Base-by-base conservation (phyloP, 441 rosid genomes). In the Eruca vesicaria region DNA sequence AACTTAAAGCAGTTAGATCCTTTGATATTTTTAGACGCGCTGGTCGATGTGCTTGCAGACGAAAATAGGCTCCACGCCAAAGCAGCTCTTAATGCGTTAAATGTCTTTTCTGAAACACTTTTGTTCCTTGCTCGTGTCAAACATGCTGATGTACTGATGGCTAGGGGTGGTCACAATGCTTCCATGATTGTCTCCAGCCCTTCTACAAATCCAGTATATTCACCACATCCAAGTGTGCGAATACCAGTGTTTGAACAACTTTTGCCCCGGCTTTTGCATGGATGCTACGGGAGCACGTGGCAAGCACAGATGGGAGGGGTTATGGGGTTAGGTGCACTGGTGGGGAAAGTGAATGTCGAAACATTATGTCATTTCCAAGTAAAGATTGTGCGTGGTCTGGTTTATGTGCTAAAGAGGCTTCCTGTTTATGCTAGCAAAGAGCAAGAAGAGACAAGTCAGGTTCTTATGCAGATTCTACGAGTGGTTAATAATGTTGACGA, bases 221-320 rank as follows among this genome's bases (percentile, higher is more conserved):
- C 98, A 36, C 97, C 98, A 41, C 96, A 97, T 31, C 94, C 98
- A 45, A 97, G 98, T 78, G 93, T 94, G 75, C 88, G 88, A n/a
- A 86, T 97, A 74, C 98, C 97, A 69, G 94, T 94, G 73, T 94
- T 97, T 83, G 99, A 97, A 88, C 98, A 97, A 81, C 97, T 97
- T 83, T 81, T 97, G 62, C 98, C 98, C 71, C 97, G 98, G 43
- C 97, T 97, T 80, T 82, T 97, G 80, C 99, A 94, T 83, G 92
- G 97, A 83, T 97, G 98, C 82, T 94, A 91, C 82, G 97, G 98
- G 76, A 97, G 88, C 77, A 88, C 92, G 35, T 97, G 99, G 99
- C 98, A 97, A 84, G 94, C 98, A 52, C 99, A 97, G 80, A 92
- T 97, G 92, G 99, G 99, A 74, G 99, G 98, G 77, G 99, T 96